Conservation (phyloP, 2,329 filamentous ascomycete species). For the Clarireedia hainanense region DNA sequence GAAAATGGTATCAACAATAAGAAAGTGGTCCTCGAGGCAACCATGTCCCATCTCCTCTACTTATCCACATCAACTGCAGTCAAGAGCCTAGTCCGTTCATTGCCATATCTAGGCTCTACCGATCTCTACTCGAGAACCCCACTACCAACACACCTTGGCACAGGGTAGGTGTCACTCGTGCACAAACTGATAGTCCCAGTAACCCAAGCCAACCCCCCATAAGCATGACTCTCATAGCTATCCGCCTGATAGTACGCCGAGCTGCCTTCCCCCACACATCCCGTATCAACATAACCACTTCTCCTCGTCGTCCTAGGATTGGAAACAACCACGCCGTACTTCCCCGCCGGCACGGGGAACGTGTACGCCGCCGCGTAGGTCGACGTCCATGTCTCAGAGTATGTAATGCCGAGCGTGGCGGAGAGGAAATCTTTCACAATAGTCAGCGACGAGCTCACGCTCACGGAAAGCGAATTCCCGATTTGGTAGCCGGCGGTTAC, state of each 20-base stretch:
- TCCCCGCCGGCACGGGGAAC: background rate
- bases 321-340: background rate
- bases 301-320: background rate
- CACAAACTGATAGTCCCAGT: constrained; percentile 2
- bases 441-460: background rate
- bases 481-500: background rate
- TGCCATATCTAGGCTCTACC: background rate
- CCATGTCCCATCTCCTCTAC: no score
- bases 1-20: no score
- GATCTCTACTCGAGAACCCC: background rate
- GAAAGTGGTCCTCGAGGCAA: no score
- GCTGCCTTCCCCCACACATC: background rate
- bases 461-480: background rate
- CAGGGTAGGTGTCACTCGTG: background rate
- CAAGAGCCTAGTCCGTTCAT: no score
- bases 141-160: background rate
- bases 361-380: background rate
- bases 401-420: background rate
- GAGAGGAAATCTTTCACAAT: background rate
- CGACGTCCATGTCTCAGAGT: background rate
- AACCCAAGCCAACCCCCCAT: background rate
- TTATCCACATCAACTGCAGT: no score
- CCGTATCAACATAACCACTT: background rate
- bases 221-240: background rate
- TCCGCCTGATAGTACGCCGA: background rate